These are phyloP conservation scores for Dalbergia cultrata DNA, from an alignment of 306 rosid species.

Conservation along the genomic window DNA sequence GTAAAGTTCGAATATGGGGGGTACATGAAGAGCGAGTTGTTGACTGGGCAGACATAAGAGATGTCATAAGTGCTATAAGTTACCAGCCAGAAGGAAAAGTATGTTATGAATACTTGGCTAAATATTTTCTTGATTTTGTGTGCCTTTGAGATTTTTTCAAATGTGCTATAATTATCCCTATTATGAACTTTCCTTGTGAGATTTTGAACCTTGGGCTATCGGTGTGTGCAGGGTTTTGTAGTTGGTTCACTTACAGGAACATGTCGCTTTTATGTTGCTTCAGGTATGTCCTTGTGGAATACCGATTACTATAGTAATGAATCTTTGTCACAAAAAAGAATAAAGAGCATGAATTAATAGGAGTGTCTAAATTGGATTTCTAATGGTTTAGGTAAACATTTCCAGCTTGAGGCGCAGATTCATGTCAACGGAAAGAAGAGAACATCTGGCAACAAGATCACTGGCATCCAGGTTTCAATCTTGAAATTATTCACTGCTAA, in stretches of 20 bases:
- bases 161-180: background rate
- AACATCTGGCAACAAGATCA: conserved; percentile 74
- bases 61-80: conserved; percentile 83
- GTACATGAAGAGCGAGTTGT: conserved; percentile 74
- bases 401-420: conserved; percentile 63
- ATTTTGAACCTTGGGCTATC: conserved; percentile 37
- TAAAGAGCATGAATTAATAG: background rate
- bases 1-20: conserved; percentile 93
- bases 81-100: conserved; percentile 85
- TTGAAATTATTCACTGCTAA: conserved; percentile 16
- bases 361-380: conserved; percentile 50
- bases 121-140: conserved; percentile 11
- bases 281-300: conserved; percentile 62
- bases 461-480: conserved; percentile 85
- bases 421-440: conserved; percentile 63
- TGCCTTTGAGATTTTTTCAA: background rate
- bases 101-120: conserved; percentile 43
- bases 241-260: conserved; percentile 81
- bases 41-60: conserved; percentile 85
- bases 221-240: conserved; percentile 71
- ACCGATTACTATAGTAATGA: conserved; percentile 10
- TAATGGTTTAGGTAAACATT: conserved; percentile 63
- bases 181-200: background rate
- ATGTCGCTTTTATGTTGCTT: conserved; percentile 72
- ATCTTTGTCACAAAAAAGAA: background rate